Conservation (phyloP, 805 yeast genomes). For the Lipomyces spencermartinsiae region DNA sequence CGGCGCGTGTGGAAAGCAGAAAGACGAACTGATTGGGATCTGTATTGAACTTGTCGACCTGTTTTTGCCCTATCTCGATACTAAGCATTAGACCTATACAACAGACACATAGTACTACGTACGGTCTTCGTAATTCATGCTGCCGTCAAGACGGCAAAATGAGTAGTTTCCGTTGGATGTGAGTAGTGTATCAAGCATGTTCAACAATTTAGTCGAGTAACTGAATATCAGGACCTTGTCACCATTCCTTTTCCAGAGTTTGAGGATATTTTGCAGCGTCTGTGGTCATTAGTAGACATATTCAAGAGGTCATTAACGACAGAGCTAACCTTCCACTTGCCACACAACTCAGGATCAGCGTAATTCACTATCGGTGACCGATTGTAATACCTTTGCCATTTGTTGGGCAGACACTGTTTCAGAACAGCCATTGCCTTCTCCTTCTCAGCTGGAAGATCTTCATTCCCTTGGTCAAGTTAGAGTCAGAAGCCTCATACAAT, state of each 20-base stretch:
- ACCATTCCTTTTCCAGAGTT: constrained; percentile 20
- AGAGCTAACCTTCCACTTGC: constrained; percentile 29
- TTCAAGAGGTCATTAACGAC: not conserved
- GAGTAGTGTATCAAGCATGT: constrained; percentile 26
- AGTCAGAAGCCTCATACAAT: not conserved
- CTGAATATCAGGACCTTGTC: constrained; percentile 33
- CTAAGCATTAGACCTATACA: not conserved
- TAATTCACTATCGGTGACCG: constrained; percentile 28
- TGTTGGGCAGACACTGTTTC: constrained; percentile 24
- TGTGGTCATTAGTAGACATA: not conserved
- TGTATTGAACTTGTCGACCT: constrained; percentile 26
- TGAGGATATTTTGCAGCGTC: constrained; percentile 20
- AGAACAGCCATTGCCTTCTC: constrained; percentile 14
- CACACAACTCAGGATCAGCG: constrained; percentile 33
- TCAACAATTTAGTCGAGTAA: constrained; percentile 28
- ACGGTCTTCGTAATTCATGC: constrained; percentile 22
- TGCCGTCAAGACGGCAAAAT: constrained; percentile 29
- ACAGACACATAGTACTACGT: not conserved
- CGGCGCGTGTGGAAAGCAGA: constrained; percentile 33
- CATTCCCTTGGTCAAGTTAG: constrained; percentile 13
- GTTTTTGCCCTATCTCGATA: constrained; percentile 18
- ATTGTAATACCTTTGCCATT: constrained; percentile 12
- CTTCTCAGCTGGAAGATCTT: constrained; percentile 9
- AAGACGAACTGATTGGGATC: constrained; percentile 26
- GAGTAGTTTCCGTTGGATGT: constrained; percentile 18